Evolutionary conservation across 345 rosid genomes (phyloP), one percentile per base, ranked within the genome.

Genomic region (Rhizophora apiculata): DNA sequence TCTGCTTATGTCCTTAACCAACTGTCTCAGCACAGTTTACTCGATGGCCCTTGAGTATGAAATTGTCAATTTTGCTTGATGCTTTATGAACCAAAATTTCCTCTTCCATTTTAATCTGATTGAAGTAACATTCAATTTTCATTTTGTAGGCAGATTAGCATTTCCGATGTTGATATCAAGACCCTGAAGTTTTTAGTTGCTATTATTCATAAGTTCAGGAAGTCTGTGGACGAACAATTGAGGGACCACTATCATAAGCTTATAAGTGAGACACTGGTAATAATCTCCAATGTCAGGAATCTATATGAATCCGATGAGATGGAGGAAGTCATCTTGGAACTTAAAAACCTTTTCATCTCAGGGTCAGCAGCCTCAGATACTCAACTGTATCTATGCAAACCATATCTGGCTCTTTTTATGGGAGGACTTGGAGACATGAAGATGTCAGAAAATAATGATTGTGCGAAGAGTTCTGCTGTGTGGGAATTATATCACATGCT

Each of bases 401-500:
- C 92, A 39, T 80, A 78, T 65, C 80, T 95, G 32, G 89, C 93
- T 46, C 83, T 85, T 65, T 92, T 89, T 74, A 75, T 89, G 82
- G 85, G 91, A 26, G 92, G 91, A 76, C 86, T 90, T 34, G 79
- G 87, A 74, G 82, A 77, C 61, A 81, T 84, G 79, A 67, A 81
- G 64, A 81, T 95, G 82, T 71, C 79, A 39, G 97, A 90, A 78
- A 78, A 53, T 3, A 89, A 86, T 63, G 83, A 79, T 71, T 89
- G 87, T 72, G 82, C 85, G 31, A 88, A 83, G 79, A 86, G 88
- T 79, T 63, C 67, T 37, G 89, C 92, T 3, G 85, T 86, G 31
- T 86, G 93, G 89, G 95, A 85, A 69, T 82, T 95, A 66, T 92
- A 88, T 75, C 93, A 85, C 76, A 78, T 90, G 88, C 83, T 90